Evolutionary conservation across 2,329 filamentous ascomycete species (phyloP).

Genomic region (Tothia fuscella): DNA sequence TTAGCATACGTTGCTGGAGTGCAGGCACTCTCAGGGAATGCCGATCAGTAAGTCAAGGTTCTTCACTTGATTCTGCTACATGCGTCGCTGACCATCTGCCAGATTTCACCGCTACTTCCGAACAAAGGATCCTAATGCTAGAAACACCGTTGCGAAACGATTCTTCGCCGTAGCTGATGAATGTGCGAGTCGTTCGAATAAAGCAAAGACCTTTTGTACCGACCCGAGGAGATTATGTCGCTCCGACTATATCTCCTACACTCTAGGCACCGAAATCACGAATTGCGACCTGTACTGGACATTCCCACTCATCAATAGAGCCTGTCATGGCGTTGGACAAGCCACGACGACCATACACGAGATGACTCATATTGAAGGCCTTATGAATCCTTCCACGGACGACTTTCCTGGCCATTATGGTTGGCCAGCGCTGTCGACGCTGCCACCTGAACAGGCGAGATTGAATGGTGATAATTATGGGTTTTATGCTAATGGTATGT

Average conservation of each 20-base stretch:
- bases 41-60: not conserved
- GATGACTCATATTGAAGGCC: conserved; percentile 8
- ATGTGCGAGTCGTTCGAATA: conserved; percentile 2
- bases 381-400: conserved; percentile 1
- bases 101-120: conserved; percentile 7
- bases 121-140: conserved; percentile 4
- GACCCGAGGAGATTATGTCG: conserved; percentile 2
- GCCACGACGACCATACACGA: conserved; percentile 9
- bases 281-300: conserved; percentile 9
- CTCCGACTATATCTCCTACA: conserved; percentile 9
- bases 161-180: conserved; percentile 9
- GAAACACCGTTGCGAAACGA: conserved; percentile 1
- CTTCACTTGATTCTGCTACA: not conserved
- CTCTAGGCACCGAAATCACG: conserved; percentile 2
- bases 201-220: conserved; percentile 3
- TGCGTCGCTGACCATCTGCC: not conserved
- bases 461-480: conserved; percentile 7
- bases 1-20: not conserved
- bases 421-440: conserved; percentile 3
- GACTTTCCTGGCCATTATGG: conserved; percentile 7
- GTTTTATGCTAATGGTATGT: conserved; percentile 7
- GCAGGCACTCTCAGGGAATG: not conserved
- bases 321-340: conserved; percentile 4
- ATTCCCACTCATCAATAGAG: conserved; percentile 1
- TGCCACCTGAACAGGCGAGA: conserved; percentile 4